Conservation (phyloP, 2,329 filamentous ascomycete genomes). For the Volutella citrinella region DNA sequence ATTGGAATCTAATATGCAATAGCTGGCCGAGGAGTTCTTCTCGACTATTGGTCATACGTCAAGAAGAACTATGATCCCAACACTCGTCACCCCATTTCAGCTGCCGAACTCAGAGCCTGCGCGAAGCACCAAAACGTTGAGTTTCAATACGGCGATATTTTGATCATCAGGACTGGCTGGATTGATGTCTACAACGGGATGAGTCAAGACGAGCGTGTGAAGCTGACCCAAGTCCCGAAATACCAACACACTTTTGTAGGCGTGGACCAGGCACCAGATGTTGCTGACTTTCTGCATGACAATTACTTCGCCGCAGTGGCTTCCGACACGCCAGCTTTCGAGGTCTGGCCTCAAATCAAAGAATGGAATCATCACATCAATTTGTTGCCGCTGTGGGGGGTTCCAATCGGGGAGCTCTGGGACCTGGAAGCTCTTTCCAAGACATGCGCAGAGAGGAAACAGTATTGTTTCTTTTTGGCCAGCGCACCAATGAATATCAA, state of each 20-base stretch:
- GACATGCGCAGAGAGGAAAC: background rate
- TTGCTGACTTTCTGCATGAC: constrained; percentile 4
- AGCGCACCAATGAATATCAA: constrained; percentile 3
- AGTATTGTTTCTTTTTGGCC: constrained; percentile 2
- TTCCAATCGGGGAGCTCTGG: constrained; percentile 4
- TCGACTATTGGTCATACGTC: constrained; percentile 3
- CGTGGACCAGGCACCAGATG: constrained; percentile 1
- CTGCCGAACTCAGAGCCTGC: background rate
- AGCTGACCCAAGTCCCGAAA: constrained; percentile 1
- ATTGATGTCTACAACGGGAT: constrained; percentile 1
- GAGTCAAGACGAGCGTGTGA: background rate
- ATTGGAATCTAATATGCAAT: too few species aligned
- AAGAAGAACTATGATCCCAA: constrained; percentile 1
- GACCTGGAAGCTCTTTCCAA: constrained; percentile 1
- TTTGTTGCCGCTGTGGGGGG: constrained; percentile 2
- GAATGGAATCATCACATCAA: constrained; percentile 7
- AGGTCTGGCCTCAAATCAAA: constrained; percentile 5
- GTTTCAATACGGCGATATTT: constrained; percentile 4
- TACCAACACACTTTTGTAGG: constrained; percentile 3
- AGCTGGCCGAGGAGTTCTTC: constrained; percentile 4
- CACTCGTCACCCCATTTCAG: constrained; percentile 3
- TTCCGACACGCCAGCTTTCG: constrained; percentile 4
- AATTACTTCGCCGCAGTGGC: constrained; percentile 5
- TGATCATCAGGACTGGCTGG: constrained; percentile 4
- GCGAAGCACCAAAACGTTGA: constrained; percentile 1